Base-by-base conservation (phyloP, 495 filamentous ascomycete genomes). In the Neurospora sp. region DNA sequence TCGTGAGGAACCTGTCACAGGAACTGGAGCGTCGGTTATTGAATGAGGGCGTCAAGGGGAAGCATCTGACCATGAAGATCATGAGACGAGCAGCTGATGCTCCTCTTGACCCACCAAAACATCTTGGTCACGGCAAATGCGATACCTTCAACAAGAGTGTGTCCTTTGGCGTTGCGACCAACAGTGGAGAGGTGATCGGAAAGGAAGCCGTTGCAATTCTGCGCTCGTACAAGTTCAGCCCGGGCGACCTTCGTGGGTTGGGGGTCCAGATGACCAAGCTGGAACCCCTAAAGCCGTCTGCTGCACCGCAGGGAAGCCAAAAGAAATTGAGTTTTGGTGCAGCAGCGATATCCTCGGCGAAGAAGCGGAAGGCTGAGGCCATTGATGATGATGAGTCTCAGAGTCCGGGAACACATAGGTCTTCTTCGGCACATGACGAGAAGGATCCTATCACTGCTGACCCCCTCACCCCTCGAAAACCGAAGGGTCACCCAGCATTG, bases 91-190 rank as follows among this genome's bases (percentile, higher is more conserved):
- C 96, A 22, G 81, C 88, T 40, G 92, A 98, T 82, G 95, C 95
- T 7, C 95, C 96, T 3, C 82, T 97, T 40, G 94, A 97, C 80
- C 94, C 96, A 3, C 91, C 93, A 8, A 99, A 99, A 77, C 93
- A 97, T 83, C 86, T 99, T 3, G 96, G 96, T 0, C 94, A 97
- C 81, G 96, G 96, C 0, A 94, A 96, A 84, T 98, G 95, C 77
- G 96, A 98, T 78, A 91, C 88, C 0, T 94, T 92, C 83, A 97
- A 93, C 81, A 97, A 94, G 79, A 97, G 94, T 73, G 81, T 91
- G 5, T 81, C 87, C 6, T 90, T 99, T 68, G 93, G 94, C 2
- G 89, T 96, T 20, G 88, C 94, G 22, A 97, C 96, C 0, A 92
- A 94, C 78, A 86, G 87, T 53, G 81, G 87, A 22, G 89, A 91